Evolutionary conservation across 179 eudicot species (phyloP), one percentile per base, ranked within the genome.

Genomic region (Dionaea muscipula): DNA sequence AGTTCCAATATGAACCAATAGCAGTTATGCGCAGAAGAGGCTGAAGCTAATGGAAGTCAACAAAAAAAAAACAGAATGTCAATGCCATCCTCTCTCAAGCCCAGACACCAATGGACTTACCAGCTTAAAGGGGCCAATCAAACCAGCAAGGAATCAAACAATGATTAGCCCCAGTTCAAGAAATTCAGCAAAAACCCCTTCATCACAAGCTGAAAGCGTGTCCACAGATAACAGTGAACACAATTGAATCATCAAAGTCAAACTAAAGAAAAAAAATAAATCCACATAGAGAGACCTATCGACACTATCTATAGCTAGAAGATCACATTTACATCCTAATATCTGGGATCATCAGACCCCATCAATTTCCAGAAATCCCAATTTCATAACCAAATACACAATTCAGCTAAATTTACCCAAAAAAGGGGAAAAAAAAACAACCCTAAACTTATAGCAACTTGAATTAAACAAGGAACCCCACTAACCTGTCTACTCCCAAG

Each of bases 401-500:
- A 38, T 47, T 55, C 41, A 28, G 24, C 47, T 8, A 13, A 38
- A 43, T 10, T 43, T 43, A 43, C 47, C 47, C 17, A n/a, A 43
- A 20, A n/a, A 17, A 49, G 19, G 26, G 31, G 15, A 31, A 4
- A 31, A 3, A 28, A 3, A 28, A 10, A 26, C 3, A n/a, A 19
- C 31, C 12, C 53, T 19, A n/a, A 48, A 28, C 18, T 53, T n/a
- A 54, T 6, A 20, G 9, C 27, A 58, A 57, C 35, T 15, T 37
- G 23, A 57, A 33, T 24, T 38, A 16, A 11, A 50, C 3, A 19
- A 2, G 11, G 0, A 43, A 54, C 31, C 64, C 68, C 63, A 66
- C 81, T 63, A 55, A 86, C 95, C 86, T 85, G 95, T 69, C 91
- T 72, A 44, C 59, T 62, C 39, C 55, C 67, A 60, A 70, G 68